Percentiles rank a stretch among this genome's conserved stretches.
Conservation (phyloP, 2,329 filamentous ascomycete species). For the Tympanopsis confertula region DNA sequence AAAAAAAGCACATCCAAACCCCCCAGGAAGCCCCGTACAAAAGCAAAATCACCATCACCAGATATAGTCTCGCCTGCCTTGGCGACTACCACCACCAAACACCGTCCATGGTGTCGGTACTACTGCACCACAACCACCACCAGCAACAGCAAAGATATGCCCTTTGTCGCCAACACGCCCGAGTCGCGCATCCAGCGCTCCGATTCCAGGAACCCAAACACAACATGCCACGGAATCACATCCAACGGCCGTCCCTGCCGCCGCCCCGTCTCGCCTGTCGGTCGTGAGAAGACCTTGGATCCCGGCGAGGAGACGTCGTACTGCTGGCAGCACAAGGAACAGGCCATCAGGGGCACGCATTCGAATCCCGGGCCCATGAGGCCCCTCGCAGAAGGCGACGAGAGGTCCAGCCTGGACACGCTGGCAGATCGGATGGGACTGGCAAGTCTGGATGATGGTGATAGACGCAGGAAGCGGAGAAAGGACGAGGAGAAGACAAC, state of each 20-base stretch:
- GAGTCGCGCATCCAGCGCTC: conserved; percentile 68
- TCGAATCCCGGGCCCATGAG: conserved; percentile 30
- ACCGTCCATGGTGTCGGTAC: too few species aligned
- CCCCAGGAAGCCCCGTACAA: too few species aligned
- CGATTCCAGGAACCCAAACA: conserved; percentile 73
- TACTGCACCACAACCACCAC: too few species aligned
- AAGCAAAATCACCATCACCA: too few species aligned
- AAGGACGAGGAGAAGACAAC: conserved; percentile 7
- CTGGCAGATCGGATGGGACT: conserved; percentile 70
- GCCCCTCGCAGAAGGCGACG: conserved; percentile 32
- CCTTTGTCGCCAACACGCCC: conserved; percentile 62
- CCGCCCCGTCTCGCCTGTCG: conserved; percentile 45
- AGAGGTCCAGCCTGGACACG: conserved; percentile 74
- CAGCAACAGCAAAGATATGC: too few species aligned
- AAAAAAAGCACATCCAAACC: too few species aligned
- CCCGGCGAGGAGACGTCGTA: conserved; percentile 54
- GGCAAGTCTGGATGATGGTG: conserved; percentile 44
- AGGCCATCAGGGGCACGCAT: conserved; percentile 43
- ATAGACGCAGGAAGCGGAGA: conserved; percentile 15
- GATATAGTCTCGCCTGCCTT: too few species aligned
- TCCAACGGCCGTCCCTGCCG: conserved; percentile 73
- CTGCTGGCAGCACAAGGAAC: conserved; percentile 93
- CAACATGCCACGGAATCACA: conserved; percentile 83
- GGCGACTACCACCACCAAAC: too few species aligned
- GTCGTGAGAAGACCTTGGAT: conserved; percentile 26